These are phyloP conservation scores for Yamadazyma siamensis DNA, from an alignment of 1,139 yeast genomes.

Conservation along the genomic window DNA sequence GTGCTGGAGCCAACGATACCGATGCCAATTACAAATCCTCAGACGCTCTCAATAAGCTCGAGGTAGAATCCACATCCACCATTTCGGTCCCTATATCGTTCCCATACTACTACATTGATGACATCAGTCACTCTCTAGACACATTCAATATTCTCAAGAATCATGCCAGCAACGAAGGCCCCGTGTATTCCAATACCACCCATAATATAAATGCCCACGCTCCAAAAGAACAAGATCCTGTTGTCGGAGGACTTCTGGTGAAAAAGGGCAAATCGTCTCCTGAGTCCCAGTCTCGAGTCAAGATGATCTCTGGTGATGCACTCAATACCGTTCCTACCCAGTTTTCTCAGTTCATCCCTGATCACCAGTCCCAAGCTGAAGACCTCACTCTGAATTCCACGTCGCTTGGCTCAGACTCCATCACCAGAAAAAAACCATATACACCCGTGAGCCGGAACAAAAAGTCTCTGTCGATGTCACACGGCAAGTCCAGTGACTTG, in stretches of 20 bases:
- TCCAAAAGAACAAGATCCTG: constrained; percentile 2
- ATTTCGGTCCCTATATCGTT: constrained; percentile 31
- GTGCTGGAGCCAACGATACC: too few relatives aligned
- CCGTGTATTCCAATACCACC: constrained; percentile 23
- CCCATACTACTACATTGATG: constrained; percentile 31
- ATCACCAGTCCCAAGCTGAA: constrained; percentile 33
- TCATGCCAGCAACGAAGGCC: constrained; percentile 11
- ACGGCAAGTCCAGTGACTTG: constrained; percentile 5
- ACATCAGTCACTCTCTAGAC: constrained; percentile 27
- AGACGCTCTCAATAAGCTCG: constrained; percentile 21
- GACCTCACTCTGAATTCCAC: constrained; percentile 24
- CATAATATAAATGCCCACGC: constrained; percentile 5
- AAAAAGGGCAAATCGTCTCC: constrained; percentile 5
- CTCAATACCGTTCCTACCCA: constrained; percentile 39
- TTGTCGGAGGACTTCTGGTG: constrained; percentile 9
- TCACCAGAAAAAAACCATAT: constrained; percentile 4
- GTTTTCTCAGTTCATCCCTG: constrained; percentile 40
- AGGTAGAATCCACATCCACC: constrained; percentile 31
- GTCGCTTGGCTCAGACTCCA: constrained; percentile 21
- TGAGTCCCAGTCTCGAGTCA: constrained; percentile 4
- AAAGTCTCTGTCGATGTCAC: constrained; percentile 6
- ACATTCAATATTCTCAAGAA: constrained; percentile 26
- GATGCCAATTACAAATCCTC: too few relatives aligned
- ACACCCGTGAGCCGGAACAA: constrained; percentile 3
- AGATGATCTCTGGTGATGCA: constrained; percentile 7